Percentiles rank a stretch among this genome's conserved stretches.
Evolutionary conservation across 352 stramenopile genomes (phyloP).

Genomic region (Plasmopara muralis): DNA sequence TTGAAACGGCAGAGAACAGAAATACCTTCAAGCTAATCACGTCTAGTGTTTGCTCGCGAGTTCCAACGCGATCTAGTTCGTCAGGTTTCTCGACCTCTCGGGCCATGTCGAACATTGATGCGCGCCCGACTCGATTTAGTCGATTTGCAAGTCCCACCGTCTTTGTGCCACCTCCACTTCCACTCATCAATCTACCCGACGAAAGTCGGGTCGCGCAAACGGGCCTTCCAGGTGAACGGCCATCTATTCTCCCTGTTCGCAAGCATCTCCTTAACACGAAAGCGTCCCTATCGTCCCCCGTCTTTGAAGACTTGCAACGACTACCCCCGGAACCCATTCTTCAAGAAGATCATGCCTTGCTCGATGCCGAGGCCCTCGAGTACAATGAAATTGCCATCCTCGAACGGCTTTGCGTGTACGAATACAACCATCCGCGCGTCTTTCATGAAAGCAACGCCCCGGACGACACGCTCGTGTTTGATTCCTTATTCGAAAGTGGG

Average conservation of each 20-base stretch:
- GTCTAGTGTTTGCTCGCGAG: no score
- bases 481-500: slow-evolving; percentile 72
- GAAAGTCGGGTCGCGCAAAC: slow-evolving; percentile 38
- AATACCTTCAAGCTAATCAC: no score
- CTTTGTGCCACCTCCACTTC: slow-evolving; percentile 50
- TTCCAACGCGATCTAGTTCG: no score
- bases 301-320: slow-evolving; percentile 6
- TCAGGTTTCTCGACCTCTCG: no score
- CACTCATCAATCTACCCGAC: slow-evolving; percentile 50
- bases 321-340: slow-evolving; percentile 38
- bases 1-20: no score
- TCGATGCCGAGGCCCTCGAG: slow-evolving; percentile 33
- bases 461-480: slow-evolving; percentile 57
- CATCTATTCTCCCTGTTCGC: slow-evolving; percentile 40
- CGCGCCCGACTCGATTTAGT: no score
- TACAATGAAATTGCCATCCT: slow-evolving; percentile 26
- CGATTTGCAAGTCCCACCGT: not conserved
- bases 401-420: slow-evolving; percentile 46
- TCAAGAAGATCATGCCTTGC: slow-evolving; percentile 28
- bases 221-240: slow-evolving; percentile 31
- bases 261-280: slow-evolving; percentile 21
- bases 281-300: slow-evolving; percentile 3
- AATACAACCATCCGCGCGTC: slow-evolving; percentile 60
- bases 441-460: slow-evolving; percentile 26
- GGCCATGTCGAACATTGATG: no score